A percentile compares a stretch with the other conserved stretches of the same genome.
Conservation (phyloP, 2,329 filamentous ascomycete species). For the Cladobotryum protrusum region DNA sequence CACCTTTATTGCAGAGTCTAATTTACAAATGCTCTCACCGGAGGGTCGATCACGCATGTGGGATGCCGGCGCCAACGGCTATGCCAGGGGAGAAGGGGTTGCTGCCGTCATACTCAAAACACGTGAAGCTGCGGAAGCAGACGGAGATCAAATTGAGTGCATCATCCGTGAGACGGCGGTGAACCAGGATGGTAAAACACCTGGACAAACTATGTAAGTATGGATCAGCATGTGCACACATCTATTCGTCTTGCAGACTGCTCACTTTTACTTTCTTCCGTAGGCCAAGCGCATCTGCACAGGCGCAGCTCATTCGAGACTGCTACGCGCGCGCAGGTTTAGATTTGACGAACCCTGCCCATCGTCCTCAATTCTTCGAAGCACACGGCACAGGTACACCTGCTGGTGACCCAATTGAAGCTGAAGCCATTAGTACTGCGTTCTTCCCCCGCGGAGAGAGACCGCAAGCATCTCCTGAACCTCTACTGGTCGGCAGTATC, state of each 20-base stretch:
- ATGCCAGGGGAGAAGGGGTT: conserved; percentile 35
- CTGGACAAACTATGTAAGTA: conserved; percentile 30
- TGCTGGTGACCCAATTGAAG: conserved; percentile 18
- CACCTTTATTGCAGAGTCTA: conserved; percentile 5
- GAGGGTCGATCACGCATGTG: conserved; percentile 19
- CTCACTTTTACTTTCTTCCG: too few species aligned
- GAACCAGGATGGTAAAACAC: conserved; percentile 36
- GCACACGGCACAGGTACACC: conserved; percentile 9
- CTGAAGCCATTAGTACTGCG: neutral
- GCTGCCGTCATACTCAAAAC: conserved; percentile 39
- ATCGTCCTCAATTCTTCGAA: conserved; percentile 21
- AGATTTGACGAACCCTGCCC: neutral
- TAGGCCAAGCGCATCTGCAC: neutral
- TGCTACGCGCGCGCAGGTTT: neutral
- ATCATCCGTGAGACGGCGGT: conserved; percentile 29
- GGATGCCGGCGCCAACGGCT: conserved; percentile 40
- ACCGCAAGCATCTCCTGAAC: too few species aligned
- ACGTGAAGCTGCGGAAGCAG: conserved; percentile 34
- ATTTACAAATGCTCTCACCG: conserved; percentile 12
- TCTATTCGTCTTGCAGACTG: conserved; percentile 20
- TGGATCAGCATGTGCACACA: conserved; percentile 17
- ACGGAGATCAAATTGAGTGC: conserved; percentile 33
- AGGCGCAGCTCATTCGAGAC: neutral
- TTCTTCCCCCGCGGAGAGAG: neutral
- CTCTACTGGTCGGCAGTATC: conserved; percentile 15